phyloP scores from a whole-genome alignment of 2,329 filamentous ascomycete genomes.

The Aulographum hederae region DNA sequence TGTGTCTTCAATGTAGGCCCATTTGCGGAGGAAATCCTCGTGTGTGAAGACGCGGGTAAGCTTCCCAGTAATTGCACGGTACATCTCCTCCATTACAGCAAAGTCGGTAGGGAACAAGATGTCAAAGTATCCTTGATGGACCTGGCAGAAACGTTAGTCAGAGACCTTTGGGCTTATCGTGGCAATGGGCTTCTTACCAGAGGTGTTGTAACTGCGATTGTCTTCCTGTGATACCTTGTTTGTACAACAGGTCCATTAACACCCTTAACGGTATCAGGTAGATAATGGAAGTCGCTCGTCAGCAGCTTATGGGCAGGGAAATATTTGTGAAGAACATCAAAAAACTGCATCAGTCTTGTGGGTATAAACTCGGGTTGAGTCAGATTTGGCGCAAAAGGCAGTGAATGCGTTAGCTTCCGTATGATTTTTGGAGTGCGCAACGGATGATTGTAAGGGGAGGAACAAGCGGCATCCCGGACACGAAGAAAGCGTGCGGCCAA shows the following conservation, averaged over 20 bases:
- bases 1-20: constrained; percentile 84
- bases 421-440: constrained; percentile 36
- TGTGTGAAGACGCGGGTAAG: constrained; percentile 72
- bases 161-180: not conserved
- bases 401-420: constrained; percentile 40
- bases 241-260: constrained; percentile 92
- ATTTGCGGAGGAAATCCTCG: constrained; percentile 75
- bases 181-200: constrained; percentile 41
- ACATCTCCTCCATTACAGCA: constrained; percentile 73
- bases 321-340: constrained; percentile 69
- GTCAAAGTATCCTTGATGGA: constrained; percentile 97
- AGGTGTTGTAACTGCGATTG: constrained; percentile 77
- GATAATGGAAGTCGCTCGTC: constrained; percentile 73
- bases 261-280: constrained; percentile 68
- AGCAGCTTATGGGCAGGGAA: constrained; percentile 84
- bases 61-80: constrained; percentile 82
- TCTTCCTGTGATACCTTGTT: constrained; percentile 72
- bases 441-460: constrained; percentile 42
- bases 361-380: constrained; percentile 83
- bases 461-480: constrained; percentile 57
- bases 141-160: constrained; percentile 29
- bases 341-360: constrained; percentile 90
- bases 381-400: constrained; percentile 60
- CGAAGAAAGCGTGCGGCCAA: constrained; percentile 66
- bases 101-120: constrained; percentile 98